Base-by-base conservation (phyloP, 2,329 filamentous ascomycete species). In the Diplocarpon rosae region DNA sequence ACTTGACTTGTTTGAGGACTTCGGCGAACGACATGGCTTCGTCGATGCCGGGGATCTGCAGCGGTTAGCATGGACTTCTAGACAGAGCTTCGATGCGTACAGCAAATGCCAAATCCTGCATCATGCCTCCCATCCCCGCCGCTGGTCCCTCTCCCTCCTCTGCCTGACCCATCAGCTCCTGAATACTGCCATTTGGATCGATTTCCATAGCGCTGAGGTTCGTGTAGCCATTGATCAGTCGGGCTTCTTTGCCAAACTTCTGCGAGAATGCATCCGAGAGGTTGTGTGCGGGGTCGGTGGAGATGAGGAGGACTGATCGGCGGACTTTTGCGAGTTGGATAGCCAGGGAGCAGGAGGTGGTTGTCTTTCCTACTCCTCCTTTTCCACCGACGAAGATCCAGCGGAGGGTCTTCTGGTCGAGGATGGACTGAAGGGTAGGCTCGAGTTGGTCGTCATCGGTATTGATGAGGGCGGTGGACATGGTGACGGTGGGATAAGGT, bases 381-480 rank as follows among this genome's bases (percentile, higher is more conserved):
- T 98, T 98, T 55, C 92, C 92, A 60, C 92, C 92, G 49, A 98
- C 92, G 61, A 98, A 98, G 68, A 98, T 94, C 92, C 92, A 98
- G 64, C 92, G 86, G 45, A 98, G 80, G 29, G 85, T 83, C 66
- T 88, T 87, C 67, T 98, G 92, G 71, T 94, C 87, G 59, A 98
- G 79, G 62, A 98, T 88, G 53, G 85, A 85, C 70, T 95, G 85
- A 60, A 98, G 85, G 42, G 85, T 87, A 38, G 92, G 89, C 70
- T 94, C 89, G 70, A 96, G 80, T 58, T 78, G 72, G 63, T 88
- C 84, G 61, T 84, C 83, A 66, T 85, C 81, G 55, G 67, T 65
- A 55, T 68, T 66, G 39, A 74, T 60, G 38, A 73, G 54, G 39
- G 71, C 67, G 51, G 66, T 56, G 46, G 69, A 69, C 60, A 62